Percentiles rank a stretch among this genome's conserved stretches.
These are phyloP conservation scores for Dissoconium aciculare DNA, from an alignment of 2,329 filamentous ascomycete species.

Conservation along the genomic window DNA sequence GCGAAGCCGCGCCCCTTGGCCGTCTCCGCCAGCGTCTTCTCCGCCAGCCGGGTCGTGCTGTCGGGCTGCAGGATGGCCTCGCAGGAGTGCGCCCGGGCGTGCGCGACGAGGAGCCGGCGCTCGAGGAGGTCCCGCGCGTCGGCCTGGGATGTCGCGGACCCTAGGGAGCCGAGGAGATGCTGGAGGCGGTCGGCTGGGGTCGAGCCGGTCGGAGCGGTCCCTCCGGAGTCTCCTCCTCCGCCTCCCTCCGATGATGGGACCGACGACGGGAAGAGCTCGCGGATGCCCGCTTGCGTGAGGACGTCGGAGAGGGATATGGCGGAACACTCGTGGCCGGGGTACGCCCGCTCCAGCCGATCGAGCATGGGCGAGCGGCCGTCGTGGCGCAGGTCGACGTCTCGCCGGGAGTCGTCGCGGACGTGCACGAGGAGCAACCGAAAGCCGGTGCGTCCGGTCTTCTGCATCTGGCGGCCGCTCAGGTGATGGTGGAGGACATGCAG, in stretches of 20 bases:
- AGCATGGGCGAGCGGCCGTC: slow-evolving; percentile 20
- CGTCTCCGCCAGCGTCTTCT: slow-evolving; percentile 70
- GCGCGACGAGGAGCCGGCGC: slow-evolving; percentile 53
- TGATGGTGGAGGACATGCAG: slow-evolving; percentile 62
- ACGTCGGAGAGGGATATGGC: slow-evolving; percentile 7
- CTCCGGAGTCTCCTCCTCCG: too few relatives aligned
- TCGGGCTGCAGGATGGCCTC: slow-evolving; percentile 67
- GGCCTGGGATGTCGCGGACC: slow-evolving; percentile 52
- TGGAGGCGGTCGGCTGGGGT: slow-evolving; percentile 3
- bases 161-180: slow-evolving; percentile 6
- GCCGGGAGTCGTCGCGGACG: slow-evolving; percentile 29
- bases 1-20: slow-evolving; percentile 81
- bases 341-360: slow-evolving; percentile 39
- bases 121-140: slow-evolving; percentile 60
- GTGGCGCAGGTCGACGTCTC: slow-evolving; percentile 23
- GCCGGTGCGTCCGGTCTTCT: slow-evolving; percentile 47
- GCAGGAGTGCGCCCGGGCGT: slow-evolving; percentile 46
- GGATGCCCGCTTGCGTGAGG: slow-evolving; percentile 7
- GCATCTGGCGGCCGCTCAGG: slow-evolving; percentile 48
- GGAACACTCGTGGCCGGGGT: slow-evolving; percentile 42
- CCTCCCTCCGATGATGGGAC: background rate
- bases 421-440: slow-evolving; percentile 50
- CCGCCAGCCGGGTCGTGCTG: slow-evolving; percentile 75
- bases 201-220: too few relatives aligned
- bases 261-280: background rate